Base-by-base conservation (phyloP, 768 basidiomycete species). In the Lactifluus volemus region DNA sequence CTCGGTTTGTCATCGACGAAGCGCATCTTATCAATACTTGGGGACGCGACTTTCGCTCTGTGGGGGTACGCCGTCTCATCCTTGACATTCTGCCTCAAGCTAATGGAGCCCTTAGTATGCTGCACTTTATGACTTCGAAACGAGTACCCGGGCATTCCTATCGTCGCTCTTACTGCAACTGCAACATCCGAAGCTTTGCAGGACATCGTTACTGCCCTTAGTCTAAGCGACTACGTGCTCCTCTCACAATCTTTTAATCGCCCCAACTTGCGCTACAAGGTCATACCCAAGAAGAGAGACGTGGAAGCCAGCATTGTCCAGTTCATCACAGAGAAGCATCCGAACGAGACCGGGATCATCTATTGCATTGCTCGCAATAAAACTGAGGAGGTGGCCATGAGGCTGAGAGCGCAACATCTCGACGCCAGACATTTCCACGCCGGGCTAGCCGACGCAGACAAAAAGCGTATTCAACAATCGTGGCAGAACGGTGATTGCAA, bases 141-240 rank as follows among this genome's bases (percentile, higher is more conserved):
- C 14, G 81, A 82, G 15, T 98, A 83, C 74, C 89, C 91, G 0
- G 72, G 79, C 7, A 79, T 93, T 0, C 96, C 97, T 0, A 88
- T 98, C 67, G 97, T 98, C 84, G 97, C 97, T 0, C 79, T 98
- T 49, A 99, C 97, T 0, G 97, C 94, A 7, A 99, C 96, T 0
- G 97, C 96, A 4, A 92, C 91, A 68, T 76, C 79, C 44, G 78
- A 84, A 55, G 87, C 88, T 0, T 80, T 88, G 49, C 78, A 82
- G 21, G 94, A 98, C 72, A 90, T 99, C 68, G 81, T 86, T 55
- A 70, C 76, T 17, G 83, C 82, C 12, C 82, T 98, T 9, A 75
- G 80, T 29, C 80, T 98, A 60, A 70, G 68, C 21, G 71, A 78
- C 59, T 81, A 84, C 55, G 78, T 79, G 10, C 77, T 81, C 25